Conservation (phyloP, 139 green algal species). For the Ulvella scutata region DNA sequence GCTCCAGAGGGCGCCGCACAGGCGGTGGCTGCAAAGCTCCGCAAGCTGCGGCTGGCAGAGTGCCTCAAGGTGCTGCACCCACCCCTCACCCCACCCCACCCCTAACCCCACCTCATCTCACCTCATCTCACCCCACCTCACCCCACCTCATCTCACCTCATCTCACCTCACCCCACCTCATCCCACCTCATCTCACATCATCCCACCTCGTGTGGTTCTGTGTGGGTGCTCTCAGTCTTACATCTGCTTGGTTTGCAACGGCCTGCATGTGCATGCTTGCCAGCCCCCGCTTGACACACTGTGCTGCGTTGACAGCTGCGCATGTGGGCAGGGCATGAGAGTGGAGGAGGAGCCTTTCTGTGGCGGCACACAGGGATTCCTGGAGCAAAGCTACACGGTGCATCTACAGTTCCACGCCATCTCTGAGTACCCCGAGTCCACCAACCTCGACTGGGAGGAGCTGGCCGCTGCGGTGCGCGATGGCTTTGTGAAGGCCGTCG, state of each 20-base stretch:
- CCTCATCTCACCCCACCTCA: no score
- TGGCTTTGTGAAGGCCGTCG: slow-evolving; percentile 43
- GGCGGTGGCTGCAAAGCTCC: slow-evolving; percentile 52
- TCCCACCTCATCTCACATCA: no score
- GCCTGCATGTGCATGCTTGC: no score
- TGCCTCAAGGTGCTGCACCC: slow-evolving; percentile 13
- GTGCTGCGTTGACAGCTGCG: no score
- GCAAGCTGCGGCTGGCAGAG: slow-evolving; percentile 68
- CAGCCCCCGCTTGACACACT: no score
- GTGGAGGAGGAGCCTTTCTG: slow-evolving; percentile 44
- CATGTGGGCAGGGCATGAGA: slow-evolving; percentile 29
- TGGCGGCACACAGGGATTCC: slow-evolving; percentile 6
- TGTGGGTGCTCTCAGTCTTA: no score
- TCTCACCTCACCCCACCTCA: no score
- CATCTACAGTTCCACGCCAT: slow-evolving; percentile 26
- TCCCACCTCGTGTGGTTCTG: no score
- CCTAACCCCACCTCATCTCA: no score
- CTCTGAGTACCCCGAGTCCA: slow-evolving; percentile 25
- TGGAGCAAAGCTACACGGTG: slow-evolving; percentile 17
- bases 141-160: no score
- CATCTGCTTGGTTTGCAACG: no score
- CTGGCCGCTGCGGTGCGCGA: slow-evolving; percentile 34
- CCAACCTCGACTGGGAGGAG: slow-evolving; percentile 47
- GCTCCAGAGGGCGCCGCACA: slow-evolving; percentile 14
- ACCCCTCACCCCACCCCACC: neutral